Percentiles rank a stretch among this genome's conserved stretches.
phyloP scores from a whole-genome alignment of 768 basidiomycete genomes.

The Amanita rubescens region DNA sequence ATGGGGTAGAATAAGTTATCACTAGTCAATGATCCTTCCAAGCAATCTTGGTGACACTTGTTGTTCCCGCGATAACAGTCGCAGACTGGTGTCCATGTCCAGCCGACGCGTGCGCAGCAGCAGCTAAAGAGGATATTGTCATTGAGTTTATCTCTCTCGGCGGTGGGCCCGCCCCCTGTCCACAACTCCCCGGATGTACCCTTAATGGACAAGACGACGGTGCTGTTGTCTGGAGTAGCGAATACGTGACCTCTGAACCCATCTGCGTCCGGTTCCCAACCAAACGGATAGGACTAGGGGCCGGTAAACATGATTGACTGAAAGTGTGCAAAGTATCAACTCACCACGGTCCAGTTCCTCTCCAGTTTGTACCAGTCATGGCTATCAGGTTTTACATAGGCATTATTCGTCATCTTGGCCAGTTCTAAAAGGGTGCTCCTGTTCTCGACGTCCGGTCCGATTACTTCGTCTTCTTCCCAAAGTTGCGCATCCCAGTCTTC shows the following conservation, averaged over 20 bases:
- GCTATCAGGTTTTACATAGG: slow-evolving; percentile 64
- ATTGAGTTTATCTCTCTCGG: slow-evolving; percentile 87
- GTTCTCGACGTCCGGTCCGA: slow-evolving; percentile 69
- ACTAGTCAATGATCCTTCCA: slow-evolving; percentile 66
- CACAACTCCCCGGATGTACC: slow-evolving; percentile 80
- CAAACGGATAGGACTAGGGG: slow-evolving; percentile 68
- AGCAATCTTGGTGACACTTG: slow-evolving; percentile 75
- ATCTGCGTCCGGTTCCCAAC: slow-evolving; percentile 86
- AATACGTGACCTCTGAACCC: slow-evolving; percentile 92
- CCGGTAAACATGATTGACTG: not conserved
- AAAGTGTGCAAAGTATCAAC: not conserved
- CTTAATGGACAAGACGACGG: slow-evolving; percentile 85
- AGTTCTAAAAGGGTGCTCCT: slow-evolving; percentile 71
- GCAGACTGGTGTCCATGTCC: slow-evolving; percentile 93
- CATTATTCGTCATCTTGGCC: slow-evolving; percentile 95
- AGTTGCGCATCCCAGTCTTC: slow-evolving; percentile 22
- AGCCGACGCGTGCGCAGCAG: slow-evolving; percentile 89
- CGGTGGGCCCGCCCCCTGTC: slow-evolving; percentile 76
- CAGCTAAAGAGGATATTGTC: slow-evolving; percentile 92
- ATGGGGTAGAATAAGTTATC: slow-evolving; percentile 88
- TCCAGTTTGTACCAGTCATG: slow-evolving; percentile 72
- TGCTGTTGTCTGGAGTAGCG: slow-evolving; percentile 73
- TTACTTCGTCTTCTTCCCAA: slow-evolving; percentile 74
- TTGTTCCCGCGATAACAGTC: slow-evolving; percentile 76
- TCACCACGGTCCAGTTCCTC: slow-evolving; percentile 52